A percentile compares a stretch with the other conserved stretches of the same genome.
phyloP scores from a whole-genome alignment of 1,139 yeast genomes.

The Pneumocystis sp. region DNA sequence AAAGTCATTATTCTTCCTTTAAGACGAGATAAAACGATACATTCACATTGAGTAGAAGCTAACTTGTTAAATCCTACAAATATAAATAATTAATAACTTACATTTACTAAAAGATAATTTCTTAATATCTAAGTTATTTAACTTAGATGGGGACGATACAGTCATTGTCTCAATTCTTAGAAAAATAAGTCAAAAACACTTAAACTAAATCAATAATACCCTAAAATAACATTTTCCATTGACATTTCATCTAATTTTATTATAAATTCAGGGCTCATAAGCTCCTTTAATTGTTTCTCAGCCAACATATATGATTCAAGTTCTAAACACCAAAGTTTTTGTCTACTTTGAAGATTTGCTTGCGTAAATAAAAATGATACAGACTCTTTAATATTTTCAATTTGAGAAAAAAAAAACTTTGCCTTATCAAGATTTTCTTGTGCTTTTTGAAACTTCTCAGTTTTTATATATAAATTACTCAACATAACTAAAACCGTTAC shows the following conservation, averaged over 20 bases:
- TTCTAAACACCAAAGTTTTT: background rate
- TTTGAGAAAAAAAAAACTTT: background rate
- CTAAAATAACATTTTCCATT: background rate
- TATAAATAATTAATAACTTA: background rate
- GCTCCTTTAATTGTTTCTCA: background rate
- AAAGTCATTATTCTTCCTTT: background rate
- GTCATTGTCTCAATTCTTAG: background rate
- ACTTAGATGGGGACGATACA: background rate
- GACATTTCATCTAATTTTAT: background rate
- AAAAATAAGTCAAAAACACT: background rate
- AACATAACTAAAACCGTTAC: background rate
- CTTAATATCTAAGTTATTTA: background rate
- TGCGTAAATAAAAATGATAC: background rate
- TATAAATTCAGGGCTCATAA: background rate
- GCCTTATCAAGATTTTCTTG: background rate
- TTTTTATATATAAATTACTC: background rate
- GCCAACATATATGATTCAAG: background rate
- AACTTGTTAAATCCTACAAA: background rate
- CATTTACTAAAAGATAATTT: background rate
- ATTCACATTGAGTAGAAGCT: background rate
- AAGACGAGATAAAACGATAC: background rate
- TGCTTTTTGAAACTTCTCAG: background rate
- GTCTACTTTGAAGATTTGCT: background rate
- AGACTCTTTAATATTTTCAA: background rate
- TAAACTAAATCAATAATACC: background rate